Base-by-base conservation (phyloP, 169 alveolate species). In the Eimeria acervulina region DNA sequence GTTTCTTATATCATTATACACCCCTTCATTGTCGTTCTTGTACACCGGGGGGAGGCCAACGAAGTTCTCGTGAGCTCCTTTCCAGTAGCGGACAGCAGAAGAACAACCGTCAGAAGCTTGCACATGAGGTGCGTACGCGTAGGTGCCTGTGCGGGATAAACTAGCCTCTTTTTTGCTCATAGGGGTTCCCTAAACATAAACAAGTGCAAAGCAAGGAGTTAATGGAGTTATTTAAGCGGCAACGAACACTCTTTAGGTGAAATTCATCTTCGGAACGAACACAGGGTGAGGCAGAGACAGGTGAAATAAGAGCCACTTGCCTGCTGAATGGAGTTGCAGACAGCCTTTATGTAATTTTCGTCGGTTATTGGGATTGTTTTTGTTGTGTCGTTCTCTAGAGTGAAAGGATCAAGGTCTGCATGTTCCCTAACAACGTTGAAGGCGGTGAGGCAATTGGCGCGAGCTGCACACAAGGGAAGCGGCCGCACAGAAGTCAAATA, bases 381-480 rank as follows among this genome's bases (percentile, higher is more conserved):
- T 3, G 1, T 36, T 19, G 13, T 23, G 21, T 21, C 23, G 4
- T 74, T 8, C 59, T 74, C 85, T 74, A 61, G 36, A 26, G 23
- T 40, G 85, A 74, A 74, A 61, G 85, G 61, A 17, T 74, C 40
- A 36, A 74, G 85, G 55, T 36, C 85, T 26, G 85, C 85, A 19
- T 40, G n/a, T 21, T 38, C 61, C 21, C 85, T 38, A 12, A 21
- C 38, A 8, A 36, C 19, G 59, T 40, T 74, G 59, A 74, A 42
- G 10, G 38, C 61, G 3, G 36, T 19, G 10, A 74, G 61, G 19
- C 85, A 74, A 13, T 74, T 36, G 59, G 59, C 59, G 61, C 61
- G 7, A 3, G 10, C 85, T 74, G 85, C 59, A 40, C 85, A 42
- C 38, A 63, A 63, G 36, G 2, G 2, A 63, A 63, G 26, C 33